Base-by-base conservation (phyloP, 2,329 filamentous ascomycete genomes). In the Aureobasidium musti region DNA sequence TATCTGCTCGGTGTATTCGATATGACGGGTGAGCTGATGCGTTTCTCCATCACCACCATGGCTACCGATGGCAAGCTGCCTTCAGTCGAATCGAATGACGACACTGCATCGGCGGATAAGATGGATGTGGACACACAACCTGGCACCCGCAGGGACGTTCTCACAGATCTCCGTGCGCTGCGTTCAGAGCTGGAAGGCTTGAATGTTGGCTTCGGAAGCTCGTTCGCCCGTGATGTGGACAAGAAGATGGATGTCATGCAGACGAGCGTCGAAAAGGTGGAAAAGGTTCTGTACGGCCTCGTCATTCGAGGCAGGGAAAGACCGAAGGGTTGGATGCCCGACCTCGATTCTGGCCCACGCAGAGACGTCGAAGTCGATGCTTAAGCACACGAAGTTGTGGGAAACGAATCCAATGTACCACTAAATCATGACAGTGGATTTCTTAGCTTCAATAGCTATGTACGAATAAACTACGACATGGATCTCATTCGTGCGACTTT, bases 1-100 rank as follows among this genome's bases (percentile, higher is more conserved):
- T 98, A 97, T 75, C 80, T 97, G 67, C 89, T 95, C 69, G 95
- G 94, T 10, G 79, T 99, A 2, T 97, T 97, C 74, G 95, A 99
- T 77, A 85, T 98, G 71, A 93, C 93, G 1, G 95, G 95, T 45
- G 95, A 99, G 80, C 83, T 98, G 82, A 99, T 99, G 95, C 86
- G 93, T 35, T 98, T 97, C 78, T 92, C 92, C 0, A 95, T 97
- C 60, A 93, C 93, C 6, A 87, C 88, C 30, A 90, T 96, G 76
- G 92, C 92, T 0, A 90, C 92, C 5, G 88, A 82, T 8, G 90
- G 89, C 17, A 79, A 79, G 49, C 76, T 84, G 26, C 80, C 81
- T n/a, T 77, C 82, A 69, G 82, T 81, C 4, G 79, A 79, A 35
- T 67, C 50, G 61, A 75, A 70, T 68, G 67, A 69, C 60, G 66